Evolutionary conservation across 2,329 filamentous ascomycete genomes (phyloP).

Genomic region (Ophiostoma ips): DNA sequence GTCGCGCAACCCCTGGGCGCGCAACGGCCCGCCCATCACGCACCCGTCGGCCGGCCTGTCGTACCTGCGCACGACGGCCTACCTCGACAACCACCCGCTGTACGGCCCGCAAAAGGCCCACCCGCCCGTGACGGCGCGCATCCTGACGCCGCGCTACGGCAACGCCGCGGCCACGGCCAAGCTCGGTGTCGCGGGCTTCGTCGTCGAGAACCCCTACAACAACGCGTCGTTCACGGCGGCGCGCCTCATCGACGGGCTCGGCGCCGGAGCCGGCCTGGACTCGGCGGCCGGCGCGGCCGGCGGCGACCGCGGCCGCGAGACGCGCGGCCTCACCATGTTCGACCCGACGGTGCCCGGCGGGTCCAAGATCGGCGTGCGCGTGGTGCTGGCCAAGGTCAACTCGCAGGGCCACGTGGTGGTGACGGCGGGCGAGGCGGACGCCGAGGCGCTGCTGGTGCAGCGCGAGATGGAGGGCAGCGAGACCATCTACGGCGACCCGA

Average conservation of each 20-base stretch:
- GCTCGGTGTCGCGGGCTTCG: slow-evolving; percentile 42
- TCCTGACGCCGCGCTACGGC: slow-evolving; percentile 30
- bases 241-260: background rate
- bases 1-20: slow-evolving; percentile 31
- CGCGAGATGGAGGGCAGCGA: slow-evolving; percentile 29
- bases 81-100: slow-evolving; percentile 44
- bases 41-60: slow-evolving; percentile 50
- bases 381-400: slow-evolving; percentile 30
- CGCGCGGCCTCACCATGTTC: slow-evolving; percentile 25
- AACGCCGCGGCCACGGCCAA: slow-evolving; percentile 22
- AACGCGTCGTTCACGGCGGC: slow-evolving; percentile 28
- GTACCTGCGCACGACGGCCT: slow-evolving; percentile 42
- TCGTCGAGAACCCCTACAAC: slow-evolving; percentile 28
- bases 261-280: background rate
- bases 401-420: slow-evolving; percentile 36
- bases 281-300: background rate
- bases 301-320: slow-evolving; percentile 1
- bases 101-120: slow-evolving; percentile 43
- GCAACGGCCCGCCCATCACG: slow-evolving; percentile 41
- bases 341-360: slow-evolving; percentile 37
- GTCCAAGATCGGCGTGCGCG: slow-evolving; percentile 38
- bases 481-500: slow-evolving; percentile 20
- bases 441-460: slow-evolving; percentile 28
- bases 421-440: slow-evolving; percentile 25
- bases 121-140: slow-evolving; percentile 34